phyloP scores from a whole-genome alignment of 1,139 yeast species.

The Suhomyces atakaporum region DNA sequence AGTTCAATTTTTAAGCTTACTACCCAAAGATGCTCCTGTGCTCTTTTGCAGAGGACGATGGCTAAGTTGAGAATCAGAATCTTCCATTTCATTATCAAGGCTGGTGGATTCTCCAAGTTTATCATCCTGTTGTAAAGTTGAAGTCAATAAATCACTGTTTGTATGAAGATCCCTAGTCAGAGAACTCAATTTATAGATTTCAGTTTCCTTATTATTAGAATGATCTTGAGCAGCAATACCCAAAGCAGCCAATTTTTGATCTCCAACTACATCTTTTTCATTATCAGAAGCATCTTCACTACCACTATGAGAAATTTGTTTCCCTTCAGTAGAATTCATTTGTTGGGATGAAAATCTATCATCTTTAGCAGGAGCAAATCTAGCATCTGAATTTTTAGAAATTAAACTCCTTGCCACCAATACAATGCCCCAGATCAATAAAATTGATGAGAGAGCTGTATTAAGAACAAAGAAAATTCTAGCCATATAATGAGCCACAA shows the following conservation, averaged over 20 bases:
- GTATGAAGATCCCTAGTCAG: constrained; percentile 17
- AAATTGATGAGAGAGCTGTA: constrained; percentile 71
- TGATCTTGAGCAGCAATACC: constrained; percentile 76
- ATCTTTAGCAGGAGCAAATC: constrained; percentile 81
- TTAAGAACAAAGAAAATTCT: constrained; percentile 77
- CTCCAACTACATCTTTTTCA: constrained; percentile 23
- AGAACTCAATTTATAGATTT: constrained; percentile 55
- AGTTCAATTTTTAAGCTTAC: constrained; percentile 21
- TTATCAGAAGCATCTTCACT: constrained; percentile 6
- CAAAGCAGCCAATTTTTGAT: constrained; percentile 64
- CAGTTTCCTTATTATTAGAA: constrained; percentile 66
- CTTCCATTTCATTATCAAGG: constrained; percentile 8
- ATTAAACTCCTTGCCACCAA: constrained; percentile 57
- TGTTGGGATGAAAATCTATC: constrained; percentile 82
- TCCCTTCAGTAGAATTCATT: constrained; percentile 40
- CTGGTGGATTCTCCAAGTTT: constrained; percentile 14
- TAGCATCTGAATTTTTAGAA: constrained; percentile 79
- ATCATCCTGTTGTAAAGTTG: constrained; percentile 24
- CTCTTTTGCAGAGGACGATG: constrained; percentile 10
- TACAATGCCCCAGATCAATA: constrained; percentile 61
- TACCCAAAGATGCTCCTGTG: constrained; percentile 14
- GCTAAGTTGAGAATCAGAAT: constrained; percentile 6
- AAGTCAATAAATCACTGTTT: constrained; percentile 26
- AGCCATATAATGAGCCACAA: constrained; percentile 74
- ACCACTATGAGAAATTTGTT: constrained; percentile 7